Percentiles rank a stretch among this genome's conserved stretches.
These are phyloP conservation scores for Sclerotinia spermophila DNA, from an alignment of 2,329 filamentous ascomycete genomes.

Conservation along the genomic window DNA sequence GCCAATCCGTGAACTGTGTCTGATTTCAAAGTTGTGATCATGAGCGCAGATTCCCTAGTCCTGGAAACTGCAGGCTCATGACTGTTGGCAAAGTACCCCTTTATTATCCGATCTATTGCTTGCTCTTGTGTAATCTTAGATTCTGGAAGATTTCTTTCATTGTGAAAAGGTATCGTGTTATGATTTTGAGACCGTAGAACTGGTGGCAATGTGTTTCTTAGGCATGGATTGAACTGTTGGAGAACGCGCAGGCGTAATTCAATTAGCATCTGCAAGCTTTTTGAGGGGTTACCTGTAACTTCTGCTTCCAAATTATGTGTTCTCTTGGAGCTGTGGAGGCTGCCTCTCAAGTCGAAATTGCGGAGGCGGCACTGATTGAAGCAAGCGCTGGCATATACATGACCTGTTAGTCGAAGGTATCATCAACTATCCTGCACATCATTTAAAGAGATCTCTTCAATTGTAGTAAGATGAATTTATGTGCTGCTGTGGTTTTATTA, in stretches of 20 bases:
- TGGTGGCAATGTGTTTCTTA: no score
- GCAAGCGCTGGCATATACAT: not conserved
- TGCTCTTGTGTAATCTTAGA: not conserved
- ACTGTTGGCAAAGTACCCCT: no score
- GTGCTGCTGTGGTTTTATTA: not conserved
- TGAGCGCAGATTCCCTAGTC: not conserved
- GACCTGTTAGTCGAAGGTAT: not conserved
- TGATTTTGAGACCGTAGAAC: not conserved
- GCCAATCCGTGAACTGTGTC: rapidly evolving
- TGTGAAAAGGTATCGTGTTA: rapidly evolving
- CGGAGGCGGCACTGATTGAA: not conserved
- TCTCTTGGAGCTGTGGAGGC: not conserved
- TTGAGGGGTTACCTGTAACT: not conserved
- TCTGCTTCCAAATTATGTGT: no score
- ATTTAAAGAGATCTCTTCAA: not conserved
- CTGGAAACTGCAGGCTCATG: not conserved
- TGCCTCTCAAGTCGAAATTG: not conserved
- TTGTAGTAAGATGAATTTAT: not conserved
- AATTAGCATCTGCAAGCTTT: not conserved
- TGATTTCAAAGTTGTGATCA: not conserved
- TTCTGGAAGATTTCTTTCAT: not conserved
- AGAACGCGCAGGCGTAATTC: not conserved
- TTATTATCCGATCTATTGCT: not conserved
- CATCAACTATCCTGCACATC: not conserved
- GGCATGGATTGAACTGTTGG: not conserved